Evolutionary conservation across 768 basidiomycete species (phyloP), one percentile per base, ranked within the genome.

Genomic region (Pleurotus tuoliensis): DNA sequence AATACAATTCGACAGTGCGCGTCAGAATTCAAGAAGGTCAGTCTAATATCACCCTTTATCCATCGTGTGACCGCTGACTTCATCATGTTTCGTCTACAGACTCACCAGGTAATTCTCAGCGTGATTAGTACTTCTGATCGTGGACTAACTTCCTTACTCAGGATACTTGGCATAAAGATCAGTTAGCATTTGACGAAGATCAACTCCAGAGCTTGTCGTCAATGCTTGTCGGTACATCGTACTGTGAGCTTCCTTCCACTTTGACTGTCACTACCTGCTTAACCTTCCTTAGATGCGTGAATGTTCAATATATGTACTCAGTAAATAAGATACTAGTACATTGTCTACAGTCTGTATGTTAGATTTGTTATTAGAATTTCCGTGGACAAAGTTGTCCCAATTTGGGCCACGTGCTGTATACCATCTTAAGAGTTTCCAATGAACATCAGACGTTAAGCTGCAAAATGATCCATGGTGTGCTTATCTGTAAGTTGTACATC

Each of bases 121-220:
- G 30, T 34, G 30, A 34, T 34, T 34, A 0, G 3, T 11, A 30
- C 30, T 30, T 30, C 30, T 9, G 30, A 11, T 34, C 30, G 4
- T 11, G 48, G 49, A 61, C 58, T 57, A 48, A 55, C 38, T 30
- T 54, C 47, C 15, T 13, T 60, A 64, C 63, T 60, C 67, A 93
- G 86, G 93, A 95, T 67, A 92, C 90, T 37, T 94, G 92, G 92
- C 90, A 91, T 65, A 90, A 88, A 64, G 93, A 96, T 70, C 90
- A 94, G 65, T 78, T 82, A 50, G 78, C 81, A 52, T 95, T 96
- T 68, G 84, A 92, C 64, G 93, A 96, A 70, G 93, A 95, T 65
- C 93, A 94, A 64, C 70, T 94, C 48, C 88, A 91, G 67, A 88
- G 84, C 62, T 80, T 96, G 62, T 90, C 91, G 22, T 86, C 87